phyloP scores from a whole-genome alignment of 2,329 filamentous ascomycete species.

The Colletotrichum salicis region DNA sequence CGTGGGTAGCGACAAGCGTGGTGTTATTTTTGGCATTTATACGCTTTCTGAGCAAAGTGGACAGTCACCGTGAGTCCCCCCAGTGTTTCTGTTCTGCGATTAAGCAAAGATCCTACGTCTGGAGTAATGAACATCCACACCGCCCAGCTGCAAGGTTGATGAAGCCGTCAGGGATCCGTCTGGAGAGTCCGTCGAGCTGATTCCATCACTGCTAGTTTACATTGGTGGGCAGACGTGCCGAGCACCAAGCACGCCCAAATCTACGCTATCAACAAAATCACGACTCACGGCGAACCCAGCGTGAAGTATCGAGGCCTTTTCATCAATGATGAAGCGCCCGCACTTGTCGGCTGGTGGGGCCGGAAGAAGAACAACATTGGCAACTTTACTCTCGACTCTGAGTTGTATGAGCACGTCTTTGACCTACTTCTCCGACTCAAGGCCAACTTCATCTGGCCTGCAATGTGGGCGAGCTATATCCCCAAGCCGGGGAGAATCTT shows the following conservation, averaged over 20 bases:
- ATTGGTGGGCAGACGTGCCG: slow-evolving; percentile 70
- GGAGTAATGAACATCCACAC: neutral
- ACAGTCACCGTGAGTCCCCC: slow-evolving; percentile 57
- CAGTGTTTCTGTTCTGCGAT: no score
- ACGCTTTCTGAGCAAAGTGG: slow-evolving; percentile 70
- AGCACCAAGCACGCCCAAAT: slow-evolving; percentile 56
- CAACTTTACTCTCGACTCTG: slow-evolving; percentile 48
- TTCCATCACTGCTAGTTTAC: slow-evolving; percentile 51
- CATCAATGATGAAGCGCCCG: slow-evolving; percentile 63
- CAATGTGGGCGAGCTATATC: slow-evolving; percentile 48
- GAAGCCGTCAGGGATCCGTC: no score
- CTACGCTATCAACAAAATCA: slow-evolving; percentile 52
- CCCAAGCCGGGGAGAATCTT: slow-evolving; percentile 72
- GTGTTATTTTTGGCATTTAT: slow-evolving; percentile 70
- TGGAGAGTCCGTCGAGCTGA: neutral
- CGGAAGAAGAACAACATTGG: slow-evolving; percentile 2
- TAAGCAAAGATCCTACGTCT: no score
- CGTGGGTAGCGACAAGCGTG: slow-evolving; percentile 67
- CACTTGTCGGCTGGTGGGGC: slow-evolving; percentile 33
- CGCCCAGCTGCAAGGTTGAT: neutral
- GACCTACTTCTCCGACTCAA: slow-evolving; percentile 73
- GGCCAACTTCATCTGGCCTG: slow-evolving; percentile 78
- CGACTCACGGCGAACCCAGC: slow-evolving; percentile 59
- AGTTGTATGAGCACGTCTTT: slow-evolving; percentile 74
- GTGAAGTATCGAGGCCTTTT: slow-evolving; percentile 71